Conservation (phyloP, 768 basidiomycete genomes). For the Inosperma sp. region DNA sequence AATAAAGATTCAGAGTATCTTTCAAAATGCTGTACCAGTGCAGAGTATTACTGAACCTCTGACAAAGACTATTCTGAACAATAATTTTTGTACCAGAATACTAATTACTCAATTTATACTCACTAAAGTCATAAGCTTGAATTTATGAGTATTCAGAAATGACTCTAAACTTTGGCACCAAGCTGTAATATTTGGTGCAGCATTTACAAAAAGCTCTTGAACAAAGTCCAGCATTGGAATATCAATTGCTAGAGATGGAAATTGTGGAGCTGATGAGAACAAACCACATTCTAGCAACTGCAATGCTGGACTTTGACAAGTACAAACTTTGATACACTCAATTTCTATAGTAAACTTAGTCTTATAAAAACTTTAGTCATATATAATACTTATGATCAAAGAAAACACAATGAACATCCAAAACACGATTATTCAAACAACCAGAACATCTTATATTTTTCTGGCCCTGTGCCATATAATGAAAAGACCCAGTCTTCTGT, state of each 20-base stretch:
- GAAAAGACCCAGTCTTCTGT: background rate
- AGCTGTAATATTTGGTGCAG: constrained; percentile 19
- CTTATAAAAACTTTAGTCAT: background rate
- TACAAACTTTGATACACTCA: constrained; percentile 6
- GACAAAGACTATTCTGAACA: constrained; percentile 19
- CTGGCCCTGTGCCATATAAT: background rate
- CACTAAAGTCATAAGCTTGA: background rate
- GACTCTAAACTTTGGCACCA: constrained; percentile 14
- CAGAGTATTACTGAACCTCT: constrained; percentile 23
- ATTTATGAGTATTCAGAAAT: constrained; percentile 7
- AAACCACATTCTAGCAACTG: constrained; percentile 21
- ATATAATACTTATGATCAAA: constrained; percentile 11
- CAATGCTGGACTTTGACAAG: constrained; percentile 9
- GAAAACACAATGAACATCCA: constrained; percentile 10
- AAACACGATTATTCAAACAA: background rate
- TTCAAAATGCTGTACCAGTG: constrained; percentile 22
- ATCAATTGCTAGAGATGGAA: constrained; percentile 25
- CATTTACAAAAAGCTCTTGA: constrained; percentile 12
- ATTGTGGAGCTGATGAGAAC: constrained; percentile 25
- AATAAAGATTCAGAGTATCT: constrained; percentile 3
- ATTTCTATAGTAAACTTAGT: constrained; percentile 6
- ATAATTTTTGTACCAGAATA: background rate
- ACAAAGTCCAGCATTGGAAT: constrained; percentile 21
- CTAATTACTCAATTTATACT: background rate
- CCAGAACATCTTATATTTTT: background rate